Conservation (phyloP, 129 eudicot genomes). For the Saussurea involucrata region DNA sequence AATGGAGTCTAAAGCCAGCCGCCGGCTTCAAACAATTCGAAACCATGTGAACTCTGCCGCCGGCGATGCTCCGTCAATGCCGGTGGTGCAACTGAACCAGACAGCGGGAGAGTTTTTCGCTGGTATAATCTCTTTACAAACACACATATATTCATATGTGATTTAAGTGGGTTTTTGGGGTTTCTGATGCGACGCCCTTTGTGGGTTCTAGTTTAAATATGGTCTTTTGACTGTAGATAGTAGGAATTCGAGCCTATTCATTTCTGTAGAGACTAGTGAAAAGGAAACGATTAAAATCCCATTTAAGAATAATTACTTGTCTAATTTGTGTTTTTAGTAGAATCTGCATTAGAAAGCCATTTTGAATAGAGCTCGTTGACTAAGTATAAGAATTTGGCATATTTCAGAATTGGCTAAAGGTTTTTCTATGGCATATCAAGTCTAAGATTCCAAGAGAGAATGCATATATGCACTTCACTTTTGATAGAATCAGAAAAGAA, state of each 20-base stretch:
- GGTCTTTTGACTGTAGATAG: not conserved
- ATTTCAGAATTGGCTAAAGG: not conserved
- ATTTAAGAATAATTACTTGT: not conserved
- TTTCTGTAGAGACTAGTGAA: not conserved
- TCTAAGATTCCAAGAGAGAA: not conserved
- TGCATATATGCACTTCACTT: not conserved
- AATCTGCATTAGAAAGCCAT: not conserved
- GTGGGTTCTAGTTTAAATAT: not conserved
- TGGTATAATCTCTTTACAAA: slow-evolving; percentile 29
- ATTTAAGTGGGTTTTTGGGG: not conserved
- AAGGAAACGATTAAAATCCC: not conserved
- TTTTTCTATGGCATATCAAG: not conserved
- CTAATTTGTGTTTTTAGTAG: not conserved
- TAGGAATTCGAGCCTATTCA: not conserved
- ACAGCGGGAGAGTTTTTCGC: slow-evolving; percentile 52
- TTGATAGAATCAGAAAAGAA: not conserved
- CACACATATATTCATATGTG: not conserved
- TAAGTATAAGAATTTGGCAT: not conserved
- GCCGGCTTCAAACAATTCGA: slow-evolving; percentile 50
- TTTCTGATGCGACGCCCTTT: not conserved
- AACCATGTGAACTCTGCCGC: slow-evolving; percentile 47
- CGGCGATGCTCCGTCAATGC: slow-evolving; percentile 25
- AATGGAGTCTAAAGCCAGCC: slow-evolving; percentile 52
- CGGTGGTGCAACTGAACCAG: slow-evolving; percentile 29
- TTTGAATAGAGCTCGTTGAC: not conserved